Percentiles rank a stretch among this genome's conserved stretches.
Conservation (phyloP, 1,139 yeast genomes). For the Candida sp. region DNA sequence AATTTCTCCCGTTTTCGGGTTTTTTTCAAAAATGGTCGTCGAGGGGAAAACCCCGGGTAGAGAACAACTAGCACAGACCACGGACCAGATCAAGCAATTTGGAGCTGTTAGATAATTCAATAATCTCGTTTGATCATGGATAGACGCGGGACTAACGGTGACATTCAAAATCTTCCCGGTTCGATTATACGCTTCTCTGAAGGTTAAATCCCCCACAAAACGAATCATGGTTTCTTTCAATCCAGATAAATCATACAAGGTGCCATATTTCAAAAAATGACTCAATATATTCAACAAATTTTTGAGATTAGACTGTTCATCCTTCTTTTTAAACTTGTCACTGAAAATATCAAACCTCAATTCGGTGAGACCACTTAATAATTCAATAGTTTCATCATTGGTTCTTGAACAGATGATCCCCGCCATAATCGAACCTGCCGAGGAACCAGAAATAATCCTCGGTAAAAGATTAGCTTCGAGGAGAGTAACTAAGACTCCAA, state of each 20-base stretch:
- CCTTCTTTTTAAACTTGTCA: slow-evolving; percentile 14
- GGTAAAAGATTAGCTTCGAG: slow-evolving; percentile 77
- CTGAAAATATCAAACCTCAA: slow-evolving; percentile 72
- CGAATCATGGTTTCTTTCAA: slow-evolving; percentile 70
- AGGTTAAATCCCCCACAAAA: slow-evolving; percentile 86
- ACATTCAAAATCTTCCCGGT: slow-evolving; percentile 57
- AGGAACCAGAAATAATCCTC: slow-evolving; percentile 88
- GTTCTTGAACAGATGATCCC: slow-evolving; percentile 80
- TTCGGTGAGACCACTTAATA: slow-evolving; percentile 53
- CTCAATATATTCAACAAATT: slow-evolving; percentile 29
- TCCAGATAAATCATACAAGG: slow-evolving; percentile 80
- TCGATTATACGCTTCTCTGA: slow-evolving; percentile 56
- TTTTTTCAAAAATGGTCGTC: slow-evolving; percentile 80
- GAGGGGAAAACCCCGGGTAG: slow-evolving; percentile 91
- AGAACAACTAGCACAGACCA: slow-evolving; percentile 96
- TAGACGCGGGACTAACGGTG: slow-evolving; percentile 55
- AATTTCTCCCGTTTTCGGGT: slow-evolving; percentile 62
- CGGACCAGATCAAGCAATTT: slow-evolving; percentile 64
- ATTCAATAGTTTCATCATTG: slow-evolving; percentile 63
- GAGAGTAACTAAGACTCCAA: slow-evolving; percentile 84
- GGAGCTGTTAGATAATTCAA: slow-evolving; percentile 48
- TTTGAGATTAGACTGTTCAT: slow-evolving; percentile 45
- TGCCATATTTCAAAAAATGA: slow-evolving; percentile 74
- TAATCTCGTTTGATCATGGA: slow-evolving; percentile 57
- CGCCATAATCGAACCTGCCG: slow-evolving; percentile 96